Conservation (phyloP, 345 rosid species). For the Brassica cretica region DNA sequence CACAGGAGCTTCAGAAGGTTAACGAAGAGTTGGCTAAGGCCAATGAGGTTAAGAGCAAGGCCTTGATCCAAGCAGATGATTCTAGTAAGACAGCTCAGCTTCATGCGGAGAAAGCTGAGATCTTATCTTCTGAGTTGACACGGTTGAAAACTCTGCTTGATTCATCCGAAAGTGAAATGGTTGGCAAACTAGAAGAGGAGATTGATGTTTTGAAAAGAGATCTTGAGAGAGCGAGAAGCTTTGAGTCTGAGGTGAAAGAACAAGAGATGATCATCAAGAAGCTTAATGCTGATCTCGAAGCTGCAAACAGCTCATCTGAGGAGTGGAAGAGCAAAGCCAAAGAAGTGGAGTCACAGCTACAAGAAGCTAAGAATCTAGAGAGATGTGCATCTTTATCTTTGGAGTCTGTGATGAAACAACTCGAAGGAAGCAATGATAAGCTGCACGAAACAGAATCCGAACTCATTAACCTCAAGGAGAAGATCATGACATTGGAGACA, state of each 20-base stretch:
- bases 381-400: slow-evolving; percentile 82
- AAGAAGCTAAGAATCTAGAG: slow-evolving; percentile 72
- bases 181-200: slow-evolving; percentile 58
- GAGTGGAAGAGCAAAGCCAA: slow-evolving; percentile 71
- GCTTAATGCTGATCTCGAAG: slow-evolving; percentile 80
- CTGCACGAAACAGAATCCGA: slow-evolving; percentile 71
- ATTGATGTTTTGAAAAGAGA: slow-evolving; percentile 56
- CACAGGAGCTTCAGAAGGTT: slow-evolving; percentile 68
- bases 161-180: slow-evolving; percentile 55
- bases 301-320: slow-evolving; percentile 69
- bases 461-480: slow-evolving; percentile 62
- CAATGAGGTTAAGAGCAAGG: slow-evolving; percentile 81
- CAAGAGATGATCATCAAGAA: slow-evolving; percentile 63
- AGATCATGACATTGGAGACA: slow-evolving; percentile 72
- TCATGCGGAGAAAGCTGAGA: slow-evolving; percentile 51
- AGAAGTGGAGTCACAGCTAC: slow-evolving; percentile 59
- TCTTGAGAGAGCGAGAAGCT: slow-evolving; percentile 54
- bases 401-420: slow-evolving; percentile 81
- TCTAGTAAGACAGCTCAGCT: slow-evolving; percentile 59
- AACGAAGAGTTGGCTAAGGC: slow-evolving; percentile 72
- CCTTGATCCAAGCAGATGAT: slow-evolving; percentile 82
- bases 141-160: slow-evolving; percentile 73
- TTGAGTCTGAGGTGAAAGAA: slow-evolving; percentile 59
- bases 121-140: slow-evolving; percentile 71
- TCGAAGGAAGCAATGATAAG: slow-evolving; percentile 68